These are phyloP conservation scores for Fusarium sp. DNA, from an alignment of 2,329 filamentous ascomycete species.

Conservation along the genomic window DNA sequence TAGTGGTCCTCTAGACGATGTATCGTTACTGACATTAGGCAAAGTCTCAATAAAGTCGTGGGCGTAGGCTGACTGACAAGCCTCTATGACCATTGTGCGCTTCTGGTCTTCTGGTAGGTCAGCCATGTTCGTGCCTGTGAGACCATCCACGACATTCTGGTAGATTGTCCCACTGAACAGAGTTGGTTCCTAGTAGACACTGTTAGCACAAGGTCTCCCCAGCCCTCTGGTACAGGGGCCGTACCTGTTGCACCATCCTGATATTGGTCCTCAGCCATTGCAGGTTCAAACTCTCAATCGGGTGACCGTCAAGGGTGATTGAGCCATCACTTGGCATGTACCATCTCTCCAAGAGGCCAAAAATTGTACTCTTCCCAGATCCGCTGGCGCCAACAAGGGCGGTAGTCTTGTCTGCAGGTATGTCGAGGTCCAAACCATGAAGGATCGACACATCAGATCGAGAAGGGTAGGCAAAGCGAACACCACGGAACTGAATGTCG, in stretches of 20 bases:
- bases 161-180: constrained; percentile 65
- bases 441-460: constrained; percentile 63
- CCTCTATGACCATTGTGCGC: constrained; percentile 56
- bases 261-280: constrained; percentile 66
- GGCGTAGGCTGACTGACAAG: constrained; percentile 63
- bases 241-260: constrained; percentile 61
- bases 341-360: constrained; percentile 70
- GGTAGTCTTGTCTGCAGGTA: constrained; percentile 61
- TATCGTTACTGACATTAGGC: constrained; percentile 50
- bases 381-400: constrained; percentile 70
- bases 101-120: constrained; percentile 57
- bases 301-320: constrained; percentile 58
- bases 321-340: constrained; percentile 62
- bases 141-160: constrained; percentile 64
- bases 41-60: constrained; percentile 65
- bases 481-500: constrained; percentile 60
- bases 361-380: constrained; percentile 69
- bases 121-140: constrained; percentile 54
- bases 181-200: constrained; percentile 59
- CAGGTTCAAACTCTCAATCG: constrained; percentile 58
- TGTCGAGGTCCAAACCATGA: constrained; percentile 54
- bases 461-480: constrained; percentile 69
- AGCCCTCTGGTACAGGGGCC: background rate
- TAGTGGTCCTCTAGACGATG: accelerated
- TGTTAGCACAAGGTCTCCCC: background rate